Percentiles rank a stretch among this genome's conserved stretches.
Evolutionary conservation across 305 asterid species (phyloP).

Genomic region (Ilex paraguariensis): DNA sequence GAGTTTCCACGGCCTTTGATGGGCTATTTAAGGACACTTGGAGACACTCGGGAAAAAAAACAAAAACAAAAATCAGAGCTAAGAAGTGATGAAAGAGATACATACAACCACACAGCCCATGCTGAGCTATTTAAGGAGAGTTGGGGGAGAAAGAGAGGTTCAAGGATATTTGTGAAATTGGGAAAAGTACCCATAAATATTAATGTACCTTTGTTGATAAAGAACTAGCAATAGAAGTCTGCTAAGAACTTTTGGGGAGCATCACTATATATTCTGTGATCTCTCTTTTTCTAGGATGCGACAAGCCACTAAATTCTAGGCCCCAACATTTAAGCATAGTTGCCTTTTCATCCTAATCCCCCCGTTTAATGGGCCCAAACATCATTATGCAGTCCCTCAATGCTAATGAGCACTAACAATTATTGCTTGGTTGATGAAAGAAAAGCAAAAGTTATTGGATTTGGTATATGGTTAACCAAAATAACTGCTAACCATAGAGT

Average conservation of each 20-base stretch:
- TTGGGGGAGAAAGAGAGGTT: background rate
- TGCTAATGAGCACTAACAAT: slow-evolving; percentile 14
- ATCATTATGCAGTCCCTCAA: background rate
- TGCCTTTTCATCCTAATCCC: slow-evolving; percentile 13
- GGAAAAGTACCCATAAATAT: slow-evolving; percentile 1
- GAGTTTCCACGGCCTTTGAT: too few species aligned
- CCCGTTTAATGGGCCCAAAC: background rate
- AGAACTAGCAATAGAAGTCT: slow-evolving; percentile 11
- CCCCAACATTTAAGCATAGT: slow-evolving; percentile 13
- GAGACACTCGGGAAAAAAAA: too few species aligned
- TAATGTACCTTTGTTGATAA: slow-evolving; percentile 17
- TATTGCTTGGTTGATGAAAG: slow-evolving; percentile 1
- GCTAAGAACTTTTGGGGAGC: slow-evolving; percentile 25
- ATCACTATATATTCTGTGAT: slow-evolving; percentile 27
- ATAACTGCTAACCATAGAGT: too few species aligned
- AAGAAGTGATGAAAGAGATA: too few species aligned
- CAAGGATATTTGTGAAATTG: slow-evolving; percentile 21
- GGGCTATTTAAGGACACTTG: too few species aligned
- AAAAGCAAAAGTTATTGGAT: too few species aligned
- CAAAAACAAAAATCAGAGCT: too few species aligned
- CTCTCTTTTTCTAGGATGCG: slow-evolving; percentile 20
- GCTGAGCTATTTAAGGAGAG: too few species aligned
- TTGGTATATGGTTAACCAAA: too few species aligned
- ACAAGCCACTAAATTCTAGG: slow-evolving; percentile 25
- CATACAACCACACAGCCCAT: too few species aligned